Evolutionary conservation across 345 rosid genomes (phyloP), one percentile per base, ranked within the genome.

Genomic region (Kernera saxatilis): DNA sequence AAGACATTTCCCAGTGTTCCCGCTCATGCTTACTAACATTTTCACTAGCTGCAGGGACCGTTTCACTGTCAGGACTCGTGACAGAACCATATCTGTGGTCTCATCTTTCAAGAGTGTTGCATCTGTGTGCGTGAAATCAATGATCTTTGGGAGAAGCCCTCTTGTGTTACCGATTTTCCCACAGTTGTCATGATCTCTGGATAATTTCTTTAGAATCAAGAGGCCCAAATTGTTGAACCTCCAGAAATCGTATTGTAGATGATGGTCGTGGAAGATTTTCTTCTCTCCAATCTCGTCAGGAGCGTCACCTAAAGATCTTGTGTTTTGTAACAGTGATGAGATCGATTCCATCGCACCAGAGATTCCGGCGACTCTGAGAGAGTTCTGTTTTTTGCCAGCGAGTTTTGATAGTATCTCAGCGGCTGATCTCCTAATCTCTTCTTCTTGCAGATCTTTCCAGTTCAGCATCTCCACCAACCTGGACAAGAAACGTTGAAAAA

Each of bases 331-430:
- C 29, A 93, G 78, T 30, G 97, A 90, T 39, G 97, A 88, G 40
- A 93, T 90, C 1, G 98, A 93, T 76, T 93, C 96, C 96, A 93
- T 83, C 8, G 98, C 92, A 1, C 98, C 98, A 15, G 96, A 88
- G 60, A 90, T 88, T 54, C 93, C 96, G 0, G 97, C 84, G 6
- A 93, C 93, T 14, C 98, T 80, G 0, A 93, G 79, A 6, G 93
- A 82, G 74, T 88, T 90, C 33, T 91, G 97, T 71, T 86, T 93
- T 77, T 83, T 88, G 2, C 96, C 84, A 0, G 92, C 92, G 3
- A 93, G 76, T 65, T 81, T 86, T 8, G 96, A 81, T 35, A 93
- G 74, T 52, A 90, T 84, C 55, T 90, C 96, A 2, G 92, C 96
- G 0, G 98, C 84, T 41, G 92, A 87, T 71, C 43, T 66, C 60